Percentiles rank a stretch among this genome's conserved stretches.
Evolutionary conservation across 1,284 basidiomycete genomes (phyloP).

Genomic region (Ceraceosorus guamensis): DNA sequence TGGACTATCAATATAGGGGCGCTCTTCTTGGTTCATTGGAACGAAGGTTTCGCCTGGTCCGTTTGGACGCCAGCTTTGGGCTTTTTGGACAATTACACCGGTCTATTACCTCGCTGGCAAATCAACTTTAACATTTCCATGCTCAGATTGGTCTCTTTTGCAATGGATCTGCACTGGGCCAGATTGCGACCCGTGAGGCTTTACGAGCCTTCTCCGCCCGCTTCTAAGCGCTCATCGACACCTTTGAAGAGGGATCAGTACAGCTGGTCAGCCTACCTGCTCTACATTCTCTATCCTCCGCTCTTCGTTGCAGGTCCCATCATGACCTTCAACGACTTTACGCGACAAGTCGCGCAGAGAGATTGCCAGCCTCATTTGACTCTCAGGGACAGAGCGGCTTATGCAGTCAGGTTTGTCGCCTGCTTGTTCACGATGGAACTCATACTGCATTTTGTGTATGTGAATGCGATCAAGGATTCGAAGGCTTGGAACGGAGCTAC

Average conservation of each 20-base stretch:
- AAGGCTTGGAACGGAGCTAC: constrained; percentile 63
- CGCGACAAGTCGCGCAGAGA: constrained; percentile 59
- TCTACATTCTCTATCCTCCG: constrained; percentile 81
- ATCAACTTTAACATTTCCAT: constrained; percentile 94
- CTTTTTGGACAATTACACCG: constrained; percentile 59
- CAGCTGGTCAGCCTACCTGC: constrained; percentile 58
- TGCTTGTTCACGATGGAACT: constrained; percentile 81
- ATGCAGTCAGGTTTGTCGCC: constrained; percentile 65
- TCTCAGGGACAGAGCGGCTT: constrained; percentile 51
- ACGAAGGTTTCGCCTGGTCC: constrained; percentile 67
- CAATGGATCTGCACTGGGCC: constrained; percentile 81
- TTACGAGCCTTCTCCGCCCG: background rate
- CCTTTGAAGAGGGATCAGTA: constrained; percentile 53
- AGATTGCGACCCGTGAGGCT: background rate
- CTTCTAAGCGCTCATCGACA: constrained; percentile 15
- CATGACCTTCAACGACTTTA: constrained; percentile 90
- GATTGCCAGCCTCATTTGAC: constrained; percentile 53
- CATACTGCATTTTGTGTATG: constrained; percentile 88
- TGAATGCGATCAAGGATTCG: constrained; percentile 89
- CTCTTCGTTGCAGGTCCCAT: constrained; percentile 95
- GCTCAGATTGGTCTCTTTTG: constrained; percentile 85
- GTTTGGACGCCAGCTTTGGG: constrained; percentile 57
- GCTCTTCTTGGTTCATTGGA: constrained; percentile 71
- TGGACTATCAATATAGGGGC: constrained; percentile 71
- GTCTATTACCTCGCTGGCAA: constrained; percentile 83